Percentiles rank a stretch among this genome's conserved stretches.
phyloP scores from a whole-genome alignment of 2,329 filamentous ascomycete species.

The Eutypella sp. region DNA sequence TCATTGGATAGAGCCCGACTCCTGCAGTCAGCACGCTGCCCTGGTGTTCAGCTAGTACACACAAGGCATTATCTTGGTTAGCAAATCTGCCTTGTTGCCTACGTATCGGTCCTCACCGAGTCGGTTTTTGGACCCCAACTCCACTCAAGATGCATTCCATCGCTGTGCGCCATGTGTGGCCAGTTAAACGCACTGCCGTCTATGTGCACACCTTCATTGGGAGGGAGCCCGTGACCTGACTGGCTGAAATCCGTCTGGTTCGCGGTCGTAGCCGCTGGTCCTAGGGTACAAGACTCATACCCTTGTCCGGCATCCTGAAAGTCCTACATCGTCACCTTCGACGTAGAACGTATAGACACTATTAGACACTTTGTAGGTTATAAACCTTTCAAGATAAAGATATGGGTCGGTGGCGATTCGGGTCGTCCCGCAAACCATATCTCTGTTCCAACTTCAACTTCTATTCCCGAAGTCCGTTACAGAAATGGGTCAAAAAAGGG shows the following conservation, averaged over 20 bases:
- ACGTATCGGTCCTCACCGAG: conserved; percentile 29
- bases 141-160: conserved; percentile 20
- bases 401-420: conserved; percentile 26
- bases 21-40: conserved; percentile 28
- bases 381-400: conserved; percentile 25
- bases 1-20: conserved; percentile 28
- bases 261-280: conserved; percentile 25
- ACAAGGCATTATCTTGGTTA: conserved; percentile 27
- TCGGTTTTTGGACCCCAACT: conserved; percentile 28
- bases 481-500: conserved; percentile 23
- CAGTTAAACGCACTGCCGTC: conserved; percentile 26
- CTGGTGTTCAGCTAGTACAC: conserved; percentile 27
- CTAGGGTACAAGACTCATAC: conserved; percentile 25
- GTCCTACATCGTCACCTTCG: conserved; percentile 28
- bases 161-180: conserved; percentile 24
- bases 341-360: too few species aligned
- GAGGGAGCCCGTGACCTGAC: conserved; percentile 26
- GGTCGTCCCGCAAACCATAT: conserved; percentile 19
- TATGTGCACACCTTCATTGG: conserved; percentile 18
- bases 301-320: conserved; percentile 20
- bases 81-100: conserved; percentile 33
- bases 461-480: conserved; percentile 10
- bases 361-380: conserved; percentile 14
- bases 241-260: conserved; percentile 18
- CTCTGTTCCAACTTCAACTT: conserved; percentile 18